Percentiles rank a stretch among this genome's conserved stretches.
Evolutionary conservation across 139 green algal genomes (phyloP).

Genomic region (Prasinococcaceae sp.): DNA sequence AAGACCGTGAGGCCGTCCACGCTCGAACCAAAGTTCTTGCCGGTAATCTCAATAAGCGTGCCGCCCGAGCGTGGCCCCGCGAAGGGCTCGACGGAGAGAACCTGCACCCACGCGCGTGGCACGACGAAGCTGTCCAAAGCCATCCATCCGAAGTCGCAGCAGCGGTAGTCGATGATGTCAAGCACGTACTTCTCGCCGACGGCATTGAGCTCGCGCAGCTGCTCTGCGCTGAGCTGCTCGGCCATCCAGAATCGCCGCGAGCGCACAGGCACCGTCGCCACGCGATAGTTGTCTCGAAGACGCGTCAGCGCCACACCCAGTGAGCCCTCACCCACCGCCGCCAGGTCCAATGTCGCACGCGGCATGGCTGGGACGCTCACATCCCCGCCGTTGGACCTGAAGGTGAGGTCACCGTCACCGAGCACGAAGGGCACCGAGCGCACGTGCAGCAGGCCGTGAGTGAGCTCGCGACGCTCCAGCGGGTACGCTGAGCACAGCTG

Average conservation of each 20-base stretch:
- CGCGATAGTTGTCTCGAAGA: conserved; percentile 3
- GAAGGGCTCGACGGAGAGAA: not conserved
- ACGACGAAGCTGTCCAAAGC: conserved; percentile 12
- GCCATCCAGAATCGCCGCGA: conserved; percentile 4
- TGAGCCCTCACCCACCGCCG: conserved; percentile 1
- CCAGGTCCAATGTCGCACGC: not conserved
- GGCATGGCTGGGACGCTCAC: conserved; percentile 2
- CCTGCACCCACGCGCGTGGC: not conserved
- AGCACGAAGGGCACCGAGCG: conserved; percentile 7
- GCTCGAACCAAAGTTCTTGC: conserved; percentile 3
- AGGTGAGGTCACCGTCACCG: conserved; percentile 5
- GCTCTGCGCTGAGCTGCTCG: not conserved
- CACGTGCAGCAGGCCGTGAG: conserved; percentile 6
- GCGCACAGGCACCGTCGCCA: not conserved
- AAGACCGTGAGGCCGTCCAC: conserved; percentile 6
- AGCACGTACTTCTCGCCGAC: conserved; percentile 7
- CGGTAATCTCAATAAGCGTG: not conserved
- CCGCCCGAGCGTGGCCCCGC: not conserved
- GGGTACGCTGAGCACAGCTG: conserved; percentile 16
- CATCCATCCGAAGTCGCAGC: conserved; percentile 5
- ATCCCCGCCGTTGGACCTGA: conserved; percentile 10
- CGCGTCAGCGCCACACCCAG: conserved; percentile 10
- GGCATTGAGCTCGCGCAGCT: no score
- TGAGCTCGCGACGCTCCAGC: not conserved
- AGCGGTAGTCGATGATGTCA: conserved; percentile 11